A percentile compares a stretch with the other conserved stretches of the same genome.
These are phyloP conservation scores for Apiotrichum sp. DNA, from an alignment of 1,284 basidiomycete genomes.

Conservation along the genomic window DNA sequence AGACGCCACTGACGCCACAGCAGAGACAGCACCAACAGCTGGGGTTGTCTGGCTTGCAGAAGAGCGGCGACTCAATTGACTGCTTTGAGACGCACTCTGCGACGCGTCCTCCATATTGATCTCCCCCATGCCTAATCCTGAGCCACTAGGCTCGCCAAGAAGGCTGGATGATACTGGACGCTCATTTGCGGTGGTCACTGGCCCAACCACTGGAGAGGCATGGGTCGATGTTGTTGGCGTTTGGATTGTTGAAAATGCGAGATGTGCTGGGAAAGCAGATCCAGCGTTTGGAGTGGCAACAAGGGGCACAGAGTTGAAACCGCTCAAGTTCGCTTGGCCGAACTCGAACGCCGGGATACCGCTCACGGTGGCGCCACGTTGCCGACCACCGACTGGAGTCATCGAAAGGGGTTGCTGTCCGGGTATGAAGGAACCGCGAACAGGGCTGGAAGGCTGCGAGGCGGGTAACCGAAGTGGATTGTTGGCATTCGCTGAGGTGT, in stretches of 20 bases:
- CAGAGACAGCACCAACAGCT: not conserved
- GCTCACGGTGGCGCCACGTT: constrained; percentile 40
- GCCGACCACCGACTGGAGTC: constrained; percentile 22
- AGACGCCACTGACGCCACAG: constrained; percentile 5
- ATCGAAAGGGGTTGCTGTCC: constrained; percentile 22
- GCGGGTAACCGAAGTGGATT: constrained; percentile 33
- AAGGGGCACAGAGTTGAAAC: constrained; percentile 6
- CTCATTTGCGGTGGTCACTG: not conserved
- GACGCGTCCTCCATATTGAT: constrained; percentile 37
- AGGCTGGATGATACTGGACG: constrained; percentile 6
- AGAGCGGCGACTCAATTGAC: constrained; percentile 13
- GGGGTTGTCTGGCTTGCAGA: constrained; percentile 8
- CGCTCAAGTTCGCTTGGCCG: not conserved
- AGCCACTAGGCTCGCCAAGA: not conserved
- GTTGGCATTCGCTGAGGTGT: constrained; percentile 7
- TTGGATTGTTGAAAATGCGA: constrained; percentile 30
- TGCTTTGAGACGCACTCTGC: constrained; percentile 3
- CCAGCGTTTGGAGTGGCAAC: constrained; percentile 6
- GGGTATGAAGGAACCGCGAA: constrained; percentile 26
- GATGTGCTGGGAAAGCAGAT: constrained; percentile 31
- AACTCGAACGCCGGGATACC: constrained; percentile 25
- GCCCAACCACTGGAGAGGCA: constrained; percentile 1
- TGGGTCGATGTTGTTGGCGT: constrained; percentile 7
- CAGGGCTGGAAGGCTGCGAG: constrained; percentile 40
- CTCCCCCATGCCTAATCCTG: constrained; percentile 12